Evolutionary conservation across 208 protist genomes (phyloP), one percentile per base, ranked within the genome.

Genomic region (Acanthamoeba castellanii): DNA sequence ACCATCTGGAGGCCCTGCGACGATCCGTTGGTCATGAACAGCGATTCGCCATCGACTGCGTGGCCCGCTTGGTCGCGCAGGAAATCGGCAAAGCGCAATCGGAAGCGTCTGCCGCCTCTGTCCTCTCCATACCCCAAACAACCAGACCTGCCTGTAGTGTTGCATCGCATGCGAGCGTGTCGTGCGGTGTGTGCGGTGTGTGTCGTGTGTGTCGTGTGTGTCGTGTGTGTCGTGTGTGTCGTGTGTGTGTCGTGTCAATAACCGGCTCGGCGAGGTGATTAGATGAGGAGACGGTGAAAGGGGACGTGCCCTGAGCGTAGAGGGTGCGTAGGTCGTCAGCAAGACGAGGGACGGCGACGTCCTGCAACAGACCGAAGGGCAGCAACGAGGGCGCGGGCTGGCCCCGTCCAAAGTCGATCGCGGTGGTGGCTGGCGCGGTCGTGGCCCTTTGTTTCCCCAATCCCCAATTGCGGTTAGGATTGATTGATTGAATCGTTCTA

Each of bases 11-110:
- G 59, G 25, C 64, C 87, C 59, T 92, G 87, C 27, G 57, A 74
- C 6, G 87, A 45, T 2, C 87, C 87, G 59, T 92, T 92, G 20
- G 87, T 92, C 57, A 87, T 61, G 50, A 87, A 92, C 87, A 92
- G 66, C 7, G 87, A 92, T 6, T 72, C 66, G 18, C 4, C 66
- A 16, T 70, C 42, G n/a, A 78, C 66, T 92, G 32, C 11, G 25
- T 87, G 78, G 27, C 78, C 78, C 18, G 45, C 25, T 22, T 87
- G 78, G 6, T 42, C 8, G 3, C 61, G 47, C 0, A 87, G 78
- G 50, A 87, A 87, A 3, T 14, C 9, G 37, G 78, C 78, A 59
- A 87, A 59, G 78, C 78, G 37, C n/a, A 5, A 9, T 11, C 78
- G 78, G 18, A 87, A 87, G 50, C 50, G 78, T 8, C 4, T 22